Base-by-base conservation (phyloP, 2,329 filamentous ascomycete genomes). In the Onygenales sp. region DNA sequence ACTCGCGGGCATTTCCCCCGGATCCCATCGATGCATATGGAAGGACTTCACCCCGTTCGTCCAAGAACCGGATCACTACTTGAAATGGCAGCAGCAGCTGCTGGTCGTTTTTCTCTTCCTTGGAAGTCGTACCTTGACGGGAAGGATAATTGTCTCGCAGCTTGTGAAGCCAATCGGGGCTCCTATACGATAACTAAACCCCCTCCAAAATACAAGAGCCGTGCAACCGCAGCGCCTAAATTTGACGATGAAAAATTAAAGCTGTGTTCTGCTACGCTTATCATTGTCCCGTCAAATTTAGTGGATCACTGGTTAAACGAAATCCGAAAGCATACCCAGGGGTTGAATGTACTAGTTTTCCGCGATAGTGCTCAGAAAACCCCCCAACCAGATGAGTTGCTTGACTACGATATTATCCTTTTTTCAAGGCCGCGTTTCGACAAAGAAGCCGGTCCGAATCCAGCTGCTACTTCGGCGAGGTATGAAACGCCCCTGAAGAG, bases 231-330 rank as follows among this genome's bases (percentile, higher is more conserved):
- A 31, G 67, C 51, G 63, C 69, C 58, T 50, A 52, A 48, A 13
- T 2, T 6, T 38, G 21, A 51, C 31, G 8, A 17, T 39, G 45
- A 38, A 27, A 14, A 50, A 7, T 21, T 54, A 36, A 43, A 13
- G 10, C 38, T 59, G 13, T 51, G 54, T 31, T 77, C 80, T 32
- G 80, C 80, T 0, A 95, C 86, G 0, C 72, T 97, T 3, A 75
- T 95, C 14, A 80, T 96, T 33, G 89, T 91, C 0, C 92, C 92
- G 0, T 77, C 83, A 11, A 96, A 96, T 63, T 75, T 96, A 27
- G 74, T 95, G 2, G 78, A 84, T 51, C 92, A 97, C 66, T 96
- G 92, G 92, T 74, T 80, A 51, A 77, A 82, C 9, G 89, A 96
- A 63, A 89, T 96, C 9, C 66, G 74, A 2, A 90, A 89, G 62